A percentile compares a stretch with the other conserved stretches of the same genome.
Conservation (phyloP, 495 filamentous ascomycete species). For the Rhizodiscina lignyota region DNA sequence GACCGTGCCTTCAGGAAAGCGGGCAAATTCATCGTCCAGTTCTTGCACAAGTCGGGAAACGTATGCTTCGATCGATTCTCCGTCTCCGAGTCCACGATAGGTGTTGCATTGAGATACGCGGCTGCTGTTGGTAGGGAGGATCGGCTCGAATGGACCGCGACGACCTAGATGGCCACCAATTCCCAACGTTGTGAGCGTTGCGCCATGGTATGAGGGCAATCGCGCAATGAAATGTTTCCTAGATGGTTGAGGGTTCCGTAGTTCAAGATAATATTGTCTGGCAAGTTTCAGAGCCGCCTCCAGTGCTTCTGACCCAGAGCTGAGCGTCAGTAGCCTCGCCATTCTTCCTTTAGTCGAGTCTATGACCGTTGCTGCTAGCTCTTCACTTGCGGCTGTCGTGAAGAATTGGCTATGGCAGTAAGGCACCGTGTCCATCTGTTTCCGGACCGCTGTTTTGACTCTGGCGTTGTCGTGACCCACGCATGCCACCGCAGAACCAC, state of each 20-base stretch:
- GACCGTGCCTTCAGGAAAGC: constrained; percentile 52
- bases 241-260: constrained; percentile 26
- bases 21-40: constrained; percentile 57
- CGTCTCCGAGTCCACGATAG: constrained; percentile 29
- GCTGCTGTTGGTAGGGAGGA: constrained; percentile 42
- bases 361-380: constrained; percentile 26
- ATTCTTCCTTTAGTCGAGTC: constrained; percentile 11
- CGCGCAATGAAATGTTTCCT: constrained; percentile 17
- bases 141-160: constrained; percentile 25
- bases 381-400: constrained; percentile 17
- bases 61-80: constrained; percentile 25
- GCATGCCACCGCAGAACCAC: constrained; percentile 22
- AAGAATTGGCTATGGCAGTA: constrained; percentile 9
- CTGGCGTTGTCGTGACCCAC: constrained; percentile 20
- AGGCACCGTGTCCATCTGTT: constrained; percentile 4
- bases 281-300: constrained; percentile 52
- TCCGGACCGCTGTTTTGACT: constrained; percentile 7
- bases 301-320: constrained; percentile 54
- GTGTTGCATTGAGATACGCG: constrained; percentile 54
- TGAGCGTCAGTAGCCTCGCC: constrained; percentile 29
- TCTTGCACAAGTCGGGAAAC: constrained; percentile 44
- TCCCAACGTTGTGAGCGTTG: constrained; percentile 11
- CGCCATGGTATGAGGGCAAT: constrained; percentile 17
- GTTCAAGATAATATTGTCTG: constrained; percentile 45
- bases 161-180: constrained; percentile 12